These are phyloP conservation scores for Paracamarosporium sp. DNA, from an alignment of 2,329 filamentous ascomycete genomes.

Conservation along the genomic window DNA sequence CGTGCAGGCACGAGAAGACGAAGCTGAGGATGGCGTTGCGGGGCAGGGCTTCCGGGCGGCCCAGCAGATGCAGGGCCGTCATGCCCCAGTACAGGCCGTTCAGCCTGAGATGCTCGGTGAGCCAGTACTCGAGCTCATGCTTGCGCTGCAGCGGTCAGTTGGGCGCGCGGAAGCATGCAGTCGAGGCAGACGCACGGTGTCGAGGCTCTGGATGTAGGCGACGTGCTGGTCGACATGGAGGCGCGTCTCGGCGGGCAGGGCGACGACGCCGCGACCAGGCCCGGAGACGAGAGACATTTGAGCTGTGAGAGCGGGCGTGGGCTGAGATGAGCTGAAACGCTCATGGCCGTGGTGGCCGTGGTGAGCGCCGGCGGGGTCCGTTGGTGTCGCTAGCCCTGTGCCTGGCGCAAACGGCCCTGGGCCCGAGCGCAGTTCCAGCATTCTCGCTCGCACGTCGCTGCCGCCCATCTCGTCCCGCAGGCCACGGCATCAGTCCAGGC, in stretches of 20 bases:
- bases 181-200: slow-evolving; percentile 68
- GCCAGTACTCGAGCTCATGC: slow-evolving; percentile 96
- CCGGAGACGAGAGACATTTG: slow-evolving; percentile 67
- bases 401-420: slow-evolving; percentile 9
- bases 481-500: slow-evolving; percentile 20
- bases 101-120: slow-evolving; percentile 94
- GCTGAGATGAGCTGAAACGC: too few species aligned
- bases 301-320: neutral
- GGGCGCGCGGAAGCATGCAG: slow-evolving; percentile 14
- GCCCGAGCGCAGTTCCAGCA: slow-evolving; percentile 5
- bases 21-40: slow-evolving; percentile 84
- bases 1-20: slow-evolving; percentile 91
- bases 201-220: slow-evolving; percentile 89
- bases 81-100: slow-evolving; percentile 98
- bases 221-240: slow-evolving; percentile 75
- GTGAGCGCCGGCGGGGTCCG: too few species aligned
- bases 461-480: slow-evolving; percentile 23
- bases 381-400: neutral
- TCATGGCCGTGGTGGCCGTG: too few species aligned
- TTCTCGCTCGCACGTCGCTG: slow-evolving; percentile 15
- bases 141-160: slow-evolving; percentile 67
- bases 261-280: slow-evolving; percentile 59
- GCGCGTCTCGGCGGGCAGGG: slow-evolving; percentile 55
- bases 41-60: slow-evolving; percentile 80
- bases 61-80: slow-evolving; percentile 84